A percentile compares a stretch with the other conserved stretches of the same genome.
Evolutionary conservation across 176 grass and related monocot species (phyloP).

Genomic region (Luzula sylvatica): DNA sequence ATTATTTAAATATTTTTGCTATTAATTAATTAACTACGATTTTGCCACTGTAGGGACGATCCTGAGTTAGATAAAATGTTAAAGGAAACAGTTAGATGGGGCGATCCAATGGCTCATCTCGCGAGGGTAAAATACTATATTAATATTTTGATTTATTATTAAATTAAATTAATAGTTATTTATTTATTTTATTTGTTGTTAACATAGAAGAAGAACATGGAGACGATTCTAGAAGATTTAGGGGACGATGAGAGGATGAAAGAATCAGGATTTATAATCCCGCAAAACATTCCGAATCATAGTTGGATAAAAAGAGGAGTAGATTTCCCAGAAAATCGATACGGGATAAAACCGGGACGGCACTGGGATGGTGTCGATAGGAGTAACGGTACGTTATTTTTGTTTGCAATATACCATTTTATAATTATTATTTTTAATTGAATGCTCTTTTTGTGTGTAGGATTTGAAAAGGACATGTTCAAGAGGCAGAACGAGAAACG

Average conservation of each 20-base stretch:
- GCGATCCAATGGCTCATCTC: conserved; percentile 95
- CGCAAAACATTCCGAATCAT: conserved; percentile 67
- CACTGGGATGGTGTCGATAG: conserved; percentile 97
- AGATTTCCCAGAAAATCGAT: conserved; percentile 79
- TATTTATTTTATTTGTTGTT: conserved; percentile 9
- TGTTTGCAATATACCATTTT: background rate
- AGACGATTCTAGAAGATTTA: conserved; percentile 56
- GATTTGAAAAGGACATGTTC: conserved; percentile 77
- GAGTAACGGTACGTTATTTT: conserved; percentile 54
- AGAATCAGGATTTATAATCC: conserved; percentile 93
- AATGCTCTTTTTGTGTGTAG: conserved; percentile 19
- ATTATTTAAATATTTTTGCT: background rate
- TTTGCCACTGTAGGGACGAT: conserved; percentile 54
- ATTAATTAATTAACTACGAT: conserved; percentile 4
- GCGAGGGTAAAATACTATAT: conserved; percentile 46
- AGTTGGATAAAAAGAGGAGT: conserved; percentile 91
- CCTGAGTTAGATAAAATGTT: conserved; percentile 80
- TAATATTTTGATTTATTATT: conserved; percentile 20
- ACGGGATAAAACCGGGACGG: conserved; percentile 73
- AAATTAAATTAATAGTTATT: background rate
- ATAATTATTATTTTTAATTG: conserved; percentile 7
- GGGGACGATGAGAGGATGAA: conserved; percentile 87
- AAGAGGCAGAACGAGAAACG: conserved; percentile 83
- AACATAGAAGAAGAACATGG: conserved; percentile 39
- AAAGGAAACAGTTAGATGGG: conserved; percentile 79